phyloP scores from a whole-genome alignment of 495 filamentous ascomycete genomes.

The Xylaria bambusicola region DNA sequence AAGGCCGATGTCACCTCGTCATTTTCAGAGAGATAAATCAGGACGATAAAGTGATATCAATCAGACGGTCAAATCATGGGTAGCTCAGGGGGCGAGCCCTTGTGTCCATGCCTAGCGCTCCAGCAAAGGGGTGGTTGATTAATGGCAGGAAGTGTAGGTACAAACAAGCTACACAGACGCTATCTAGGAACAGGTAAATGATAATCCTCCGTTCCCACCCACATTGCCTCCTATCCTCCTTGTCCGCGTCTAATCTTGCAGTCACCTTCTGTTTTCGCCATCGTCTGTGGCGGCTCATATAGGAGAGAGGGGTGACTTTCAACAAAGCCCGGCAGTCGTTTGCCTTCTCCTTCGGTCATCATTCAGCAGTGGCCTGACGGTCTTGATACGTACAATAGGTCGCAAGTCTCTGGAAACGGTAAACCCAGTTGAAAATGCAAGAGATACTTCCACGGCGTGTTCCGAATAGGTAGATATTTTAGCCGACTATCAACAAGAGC shows the following conservation, averaged over 20 bases:
- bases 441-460: constrained; percentile 12
- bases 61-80: constrained; percentile 4
- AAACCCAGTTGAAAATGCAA: constrained; percentile 14
- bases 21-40: neutral
- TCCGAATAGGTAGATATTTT: constrained; percentile 18
- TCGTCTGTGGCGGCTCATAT: constrained; percentile 35
- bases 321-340: constrained; percentile 32
- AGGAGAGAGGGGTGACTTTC: constrained; percentile 30
- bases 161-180: constrained; percentile 13
- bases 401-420: constrained; percentile 25
- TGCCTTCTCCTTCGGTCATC: neutral
- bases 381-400: constrained; percentile 32
- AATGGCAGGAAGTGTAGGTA: neutral
- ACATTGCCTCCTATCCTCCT: constrained; percentile 22
- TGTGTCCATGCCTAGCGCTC: constrained; percentile 12
- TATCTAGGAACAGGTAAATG: constrained; percentile 14
- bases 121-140: neutral
- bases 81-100: neutral
- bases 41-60: neutral
- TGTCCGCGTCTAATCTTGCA: constrained; percentile 30
- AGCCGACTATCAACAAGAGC: constrained; percentile 22
- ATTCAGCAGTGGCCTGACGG: constrained; percentile 22
- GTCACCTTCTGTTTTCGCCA: constrained; percentile 31
- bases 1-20: neutral
- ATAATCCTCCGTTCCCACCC: constrained; percentile 8